Conservation (phyloP, 78 protist species). For the Mastigamoeba balamuthi region DNA sequence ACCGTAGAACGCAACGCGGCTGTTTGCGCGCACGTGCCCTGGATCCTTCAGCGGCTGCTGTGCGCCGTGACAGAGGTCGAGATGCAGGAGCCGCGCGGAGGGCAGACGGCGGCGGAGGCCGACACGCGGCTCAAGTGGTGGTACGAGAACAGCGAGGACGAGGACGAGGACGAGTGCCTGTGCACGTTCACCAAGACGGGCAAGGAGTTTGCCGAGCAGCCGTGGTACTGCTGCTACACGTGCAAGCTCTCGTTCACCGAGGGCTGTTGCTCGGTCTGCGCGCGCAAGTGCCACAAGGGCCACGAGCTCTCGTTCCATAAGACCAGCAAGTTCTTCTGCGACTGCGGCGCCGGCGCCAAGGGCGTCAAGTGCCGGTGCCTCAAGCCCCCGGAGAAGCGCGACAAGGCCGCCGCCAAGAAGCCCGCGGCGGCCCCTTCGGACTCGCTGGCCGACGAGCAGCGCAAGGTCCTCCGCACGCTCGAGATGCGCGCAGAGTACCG, state of each 20-base stretch:
- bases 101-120: too few species aligned
- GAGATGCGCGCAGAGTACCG: not conserved
- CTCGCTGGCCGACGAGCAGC: not conserved
- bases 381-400: not conserved
- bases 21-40: too few species aligned
- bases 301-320: slow-evolving; percentile 63
- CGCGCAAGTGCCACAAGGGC: slow-evolving; percentile 56
- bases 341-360: slow-evolving; percentile 65
- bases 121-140: too few species aligned
- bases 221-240: slow-evolving; percentile 68
- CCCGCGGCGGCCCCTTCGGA: not conserved
- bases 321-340: slow-evolving; percentile 67
- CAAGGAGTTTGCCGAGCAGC: not conserved
- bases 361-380: slow-evolving; percentile 9
- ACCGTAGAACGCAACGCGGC: too few species aligned
- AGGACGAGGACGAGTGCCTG: not conserved
- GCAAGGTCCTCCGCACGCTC: not conserved
- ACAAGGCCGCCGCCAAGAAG: not conserved
- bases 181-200: not conserved
- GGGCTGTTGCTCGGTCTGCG: slow-evolving; percentile 77
- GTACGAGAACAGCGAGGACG: too few species aligned
- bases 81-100: too few species aligned
- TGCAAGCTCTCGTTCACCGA: slow-evolving; percentile 47
- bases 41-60: too few species aligned
- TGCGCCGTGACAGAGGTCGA: too few species aligned